Conservation (phyloP, 805 yeast species). For the Candida ovalis region DNA sequence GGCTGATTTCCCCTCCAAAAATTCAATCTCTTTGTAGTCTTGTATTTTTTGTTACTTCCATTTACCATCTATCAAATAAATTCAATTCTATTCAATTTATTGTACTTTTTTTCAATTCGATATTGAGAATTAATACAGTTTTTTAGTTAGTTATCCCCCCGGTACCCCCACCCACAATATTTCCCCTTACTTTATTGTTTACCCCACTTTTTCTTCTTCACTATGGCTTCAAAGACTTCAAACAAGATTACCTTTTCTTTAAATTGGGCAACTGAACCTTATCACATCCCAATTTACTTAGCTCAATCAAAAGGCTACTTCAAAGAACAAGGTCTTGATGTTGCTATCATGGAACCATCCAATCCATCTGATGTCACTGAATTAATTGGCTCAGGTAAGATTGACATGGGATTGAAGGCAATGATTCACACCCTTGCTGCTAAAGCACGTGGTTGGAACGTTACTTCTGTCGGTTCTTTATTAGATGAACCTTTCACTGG, state of each 20-base stretch:
- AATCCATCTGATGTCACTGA: conserved; percentile 58
- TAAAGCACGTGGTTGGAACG: conserved; percentile 55
- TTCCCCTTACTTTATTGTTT: not conserved
- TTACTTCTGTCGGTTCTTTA: conserved; percentile 51
- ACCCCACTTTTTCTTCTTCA: not conserved
- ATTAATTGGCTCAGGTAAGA: conserved; percentile 51
- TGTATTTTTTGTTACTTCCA: not conserved
- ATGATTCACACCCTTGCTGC: conserved; percentile 61
- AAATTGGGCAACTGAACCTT: conserved; percentile 55
- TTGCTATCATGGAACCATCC: conserved; percentile 52
- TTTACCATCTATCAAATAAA: too few species aligned
- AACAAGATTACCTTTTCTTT: conserved; percentile 47
- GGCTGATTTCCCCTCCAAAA: not conserved
- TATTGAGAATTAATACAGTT: too few species aligned
- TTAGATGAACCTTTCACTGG: conserved; percentile 59
- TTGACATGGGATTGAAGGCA: conserved; percentile 57
- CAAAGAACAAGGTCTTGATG: conserved; percentile 45
- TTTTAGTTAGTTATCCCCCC: too few species aligned
- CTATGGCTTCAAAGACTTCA: conserved; percentile 25
- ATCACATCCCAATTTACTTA: conserved; percentile 49
- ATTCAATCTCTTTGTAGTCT: not conserved
- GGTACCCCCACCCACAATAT: too few species aligned
- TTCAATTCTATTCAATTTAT: too few species aligned
- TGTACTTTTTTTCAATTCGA: too few species aligned
- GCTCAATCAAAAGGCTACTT: conserved; percentile 50